phyloP scores from a whole-genome alignment of 192 early-diverging fungal genomes.

The Mortierella claussenii region DNA sequence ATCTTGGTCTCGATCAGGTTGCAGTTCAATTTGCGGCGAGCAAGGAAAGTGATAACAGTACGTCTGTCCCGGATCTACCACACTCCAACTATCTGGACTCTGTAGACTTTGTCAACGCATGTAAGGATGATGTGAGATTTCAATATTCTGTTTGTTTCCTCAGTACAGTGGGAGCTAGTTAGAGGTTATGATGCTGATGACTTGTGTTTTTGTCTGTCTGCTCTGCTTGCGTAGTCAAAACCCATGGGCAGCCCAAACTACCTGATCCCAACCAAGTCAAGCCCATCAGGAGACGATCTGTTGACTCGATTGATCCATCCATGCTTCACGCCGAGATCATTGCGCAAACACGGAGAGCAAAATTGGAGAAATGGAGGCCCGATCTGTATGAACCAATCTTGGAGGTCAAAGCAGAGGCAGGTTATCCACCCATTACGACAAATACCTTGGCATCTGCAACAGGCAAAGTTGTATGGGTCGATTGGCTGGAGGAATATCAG shows the following conservation, averaged over 20 bases:
- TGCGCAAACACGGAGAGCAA: conserved; percentile 45
- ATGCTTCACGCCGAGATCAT: conserved; percentile 52
- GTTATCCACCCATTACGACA: neutral
- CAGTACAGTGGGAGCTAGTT: neutral
- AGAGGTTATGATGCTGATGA: neutral
- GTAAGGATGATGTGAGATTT: conserved; percentile 11
- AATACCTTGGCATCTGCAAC: neutral
- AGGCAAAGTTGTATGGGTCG: conserved; percentile 40
- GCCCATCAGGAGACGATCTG: conserved; percentile 44
- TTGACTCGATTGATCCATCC: conserved; percentile 49
- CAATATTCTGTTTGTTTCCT: neutral
- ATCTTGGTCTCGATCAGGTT: conserved; percentile 7
- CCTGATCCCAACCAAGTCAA: conserved; percentile 31
- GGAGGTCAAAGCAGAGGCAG: conserved; percentile 1
- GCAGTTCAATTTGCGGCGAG: conserved; percentile 23
- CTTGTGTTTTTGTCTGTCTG: neutral
- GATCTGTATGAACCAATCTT: conserved; percentile 18
- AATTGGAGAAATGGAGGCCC: conserved; percentile 50
- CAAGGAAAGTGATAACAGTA: conserved; percentile 26
- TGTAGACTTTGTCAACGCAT: conserved; percentile 53
- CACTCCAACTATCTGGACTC: conserved; percentile 49
- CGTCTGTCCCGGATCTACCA: conserved; percentile 36
- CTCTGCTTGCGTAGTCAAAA: conserved; percentile 19
- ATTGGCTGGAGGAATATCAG: conserved; percentile 51
- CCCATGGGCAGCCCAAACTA: conserved; percentile 39